Evolutionary conservation across 2,329 filamentous ascomycete genomes (phyloP), one percentile per base, ranked within the genome.

Genomic region (Colletotrichum orbiculare): DNA sequence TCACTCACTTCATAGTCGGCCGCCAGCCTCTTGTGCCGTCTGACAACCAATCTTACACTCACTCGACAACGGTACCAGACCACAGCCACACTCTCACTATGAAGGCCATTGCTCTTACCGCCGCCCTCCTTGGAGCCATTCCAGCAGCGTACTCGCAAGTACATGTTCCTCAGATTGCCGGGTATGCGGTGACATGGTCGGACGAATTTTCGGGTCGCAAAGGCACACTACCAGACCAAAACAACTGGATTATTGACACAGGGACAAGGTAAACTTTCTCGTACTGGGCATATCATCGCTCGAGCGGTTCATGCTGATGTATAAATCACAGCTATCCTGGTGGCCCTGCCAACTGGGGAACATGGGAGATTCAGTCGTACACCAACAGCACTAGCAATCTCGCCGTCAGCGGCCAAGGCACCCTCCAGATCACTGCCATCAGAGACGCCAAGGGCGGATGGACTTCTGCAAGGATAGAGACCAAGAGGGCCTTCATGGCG

Each of bases 381-480:
- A 83, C 82, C 37, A 69, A 69, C 45, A 73, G 72, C n/a, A 38
- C 67, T 6, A 60, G 69, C 45, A 85, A 85, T 71, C 64, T 84
- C 41, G 82, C 84, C 61, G 73, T 83, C 55, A 84, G 78, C 45
- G 85, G 85, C 38, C 77, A 79, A 38, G 76, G 75, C 48, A 83
- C 83, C 0, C 71, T 87, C 2, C 73, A 71, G 59, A 73, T 83
- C 66, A 79, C 78, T 8, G 85, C 85, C 1, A 76, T 75, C 67
- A 76, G 77, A 54, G 74, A 78, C 15, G 70, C 72, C 12, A 38
- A 39, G 4, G 71, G 69, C 42, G 64, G 65, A 13, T 84, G 81
- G 82, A 82, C 79, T 8, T 83, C 81, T 6, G 75, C 76, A 2
- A 78, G 81, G 25, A 77, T 83, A 62, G 81, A 83, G 69, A 78